These are phyloP conservation scores for Saccharomyces hybrid DNA, from an alignment of 1,139 yeast species.

Conservation along the genomic window DNA sequence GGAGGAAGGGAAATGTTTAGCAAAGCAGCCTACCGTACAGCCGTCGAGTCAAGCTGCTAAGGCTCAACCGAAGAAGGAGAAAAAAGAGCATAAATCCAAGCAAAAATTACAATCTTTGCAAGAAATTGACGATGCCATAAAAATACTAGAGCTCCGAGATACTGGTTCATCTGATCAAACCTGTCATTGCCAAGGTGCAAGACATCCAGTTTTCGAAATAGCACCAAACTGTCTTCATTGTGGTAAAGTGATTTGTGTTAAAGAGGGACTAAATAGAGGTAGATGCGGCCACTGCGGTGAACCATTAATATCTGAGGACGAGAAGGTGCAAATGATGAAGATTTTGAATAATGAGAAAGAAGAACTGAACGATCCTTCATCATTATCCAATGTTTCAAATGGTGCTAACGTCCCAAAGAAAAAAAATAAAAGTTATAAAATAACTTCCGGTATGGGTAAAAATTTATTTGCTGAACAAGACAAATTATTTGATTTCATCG, in stretches of 20 bases:
- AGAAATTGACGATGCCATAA: conserved; percentile 41
- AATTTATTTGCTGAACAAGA: conserved; percentile 67
- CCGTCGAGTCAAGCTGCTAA: neutral
- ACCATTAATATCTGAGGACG: conserved; percentile 54
- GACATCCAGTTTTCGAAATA: conserved; percentile 81
- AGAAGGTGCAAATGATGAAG: conserved; percentile 50
- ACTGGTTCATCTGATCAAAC: conserved; percentile 22
- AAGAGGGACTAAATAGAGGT: conserved; percentile 69
- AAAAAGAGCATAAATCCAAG: conserved; percentile 31
- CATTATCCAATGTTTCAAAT: conserved; percentile 4
- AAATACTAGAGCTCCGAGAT: conserved; percentile 34
- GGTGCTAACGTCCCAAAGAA: conserved; percentile 16
- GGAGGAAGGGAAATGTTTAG: neutral
- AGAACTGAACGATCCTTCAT: conserved; percentile 25
- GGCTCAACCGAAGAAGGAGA: neutral
- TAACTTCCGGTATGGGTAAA: conserved; percentile 46
- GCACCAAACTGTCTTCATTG: conserved; percentile 93
- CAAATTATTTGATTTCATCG: conserved; percentile 48
- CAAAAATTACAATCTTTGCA: conserved; percentile 50
- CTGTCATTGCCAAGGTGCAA: conserved; percentile 78
- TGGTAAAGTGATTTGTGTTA: conserved; percentile 85
- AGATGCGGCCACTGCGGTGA: conserved; percentile 82
- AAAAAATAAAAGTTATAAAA: conserved; percentile 17
- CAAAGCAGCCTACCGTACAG: neutral
- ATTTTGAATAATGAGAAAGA: conserved; percentile 46